phyloP scores from a whole-genome alignment of 495 filamentous ascomycete species.

The Stereocaulon alpinum region DNA sequence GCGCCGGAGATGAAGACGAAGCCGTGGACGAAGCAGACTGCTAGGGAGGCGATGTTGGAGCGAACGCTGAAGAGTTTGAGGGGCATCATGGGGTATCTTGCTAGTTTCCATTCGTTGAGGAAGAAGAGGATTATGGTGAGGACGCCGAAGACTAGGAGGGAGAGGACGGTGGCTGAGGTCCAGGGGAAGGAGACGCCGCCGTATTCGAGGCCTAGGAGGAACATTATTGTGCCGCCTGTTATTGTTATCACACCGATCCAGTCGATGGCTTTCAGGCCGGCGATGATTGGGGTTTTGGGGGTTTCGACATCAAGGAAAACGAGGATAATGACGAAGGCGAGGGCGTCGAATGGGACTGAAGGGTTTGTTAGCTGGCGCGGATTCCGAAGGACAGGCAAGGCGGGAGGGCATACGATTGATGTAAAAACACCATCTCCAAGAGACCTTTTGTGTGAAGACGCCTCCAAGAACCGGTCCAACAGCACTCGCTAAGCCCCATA shows the following conservation, averaged over 20 bases:
- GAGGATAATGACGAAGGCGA: constrained; percentile 50
- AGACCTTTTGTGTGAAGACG: constrained; percentile 54
- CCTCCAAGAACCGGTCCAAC: constrained; percentile 70
- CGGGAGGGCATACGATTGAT: constrained; percentile 43
- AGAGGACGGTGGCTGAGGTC: constrained; percentile 55
- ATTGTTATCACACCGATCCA: constrained; percentile 55
- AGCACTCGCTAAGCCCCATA: constrained; percentile 66
- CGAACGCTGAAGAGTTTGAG: constrained; percentile 46
- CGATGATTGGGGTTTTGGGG: constrained; percentile 52
- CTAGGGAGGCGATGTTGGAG: constrained; percentile 35
- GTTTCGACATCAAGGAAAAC: constrained; percentile 62
- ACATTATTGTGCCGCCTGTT: constrained; percentile 56
- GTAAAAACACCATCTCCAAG: constrained; percentile 57
- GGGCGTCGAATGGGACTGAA: constrained; percentile 49
- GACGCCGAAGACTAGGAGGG: constrained; percentile 59
- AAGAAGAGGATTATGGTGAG: constrained; percentile 47
- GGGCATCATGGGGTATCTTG: constrained; percentile 62
- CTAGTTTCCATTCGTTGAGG: constrained; percentile 55
- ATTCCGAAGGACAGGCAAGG: neutral
- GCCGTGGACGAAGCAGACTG: constrained; percentile 32
- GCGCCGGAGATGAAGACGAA: constrained; percentile 36
- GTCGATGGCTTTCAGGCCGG: constrained; percentile 62
- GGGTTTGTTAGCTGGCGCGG: neutral
- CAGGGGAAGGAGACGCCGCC: constrained; percentile 59
- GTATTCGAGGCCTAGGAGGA: constrained; percentile 59